phyloP scores from a whole-genome alignment of 2,329 filamentous ascomycete genomes.

The Fusarium protoensiforme region DNA sequence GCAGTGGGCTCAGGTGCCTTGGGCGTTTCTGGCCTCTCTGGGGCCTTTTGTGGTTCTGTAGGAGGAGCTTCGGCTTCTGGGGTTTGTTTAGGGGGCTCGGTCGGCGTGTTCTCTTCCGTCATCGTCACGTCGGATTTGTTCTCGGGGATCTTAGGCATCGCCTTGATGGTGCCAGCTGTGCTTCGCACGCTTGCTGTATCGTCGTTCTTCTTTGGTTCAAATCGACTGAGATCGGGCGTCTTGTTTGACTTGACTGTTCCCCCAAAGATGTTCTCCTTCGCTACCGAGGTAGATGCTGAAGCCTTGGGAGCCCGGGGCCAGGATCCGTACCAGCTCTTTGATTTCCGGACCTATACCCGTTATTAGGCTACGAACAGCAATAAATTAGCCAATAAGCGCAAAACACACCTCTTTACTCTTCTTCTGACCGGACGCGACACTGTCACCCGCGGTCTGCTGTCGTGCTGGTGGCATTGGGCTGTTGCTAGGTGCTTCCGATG shows the following conservation, averaged over 20 bases:
- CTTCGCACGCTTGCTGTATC: slow-evolving; percentile 47
- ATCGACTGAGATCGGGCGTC: slow-evolving; percentile 62
- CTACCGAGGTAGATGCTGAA: slow-evolving; percentile 68
- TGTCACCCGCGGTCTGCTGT: slow-evolving; percentile 27
- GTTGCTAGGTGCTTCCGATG: slow-evolving; percentile 31
- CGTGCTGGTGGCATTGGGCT: slow-evolving; percentile 26
- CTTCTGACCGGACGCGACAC: slow-evolving; percentile 4
- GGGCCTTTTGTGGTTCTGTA: background rate
- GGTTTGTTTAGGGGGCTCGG: slow-evolving; percentile 15
- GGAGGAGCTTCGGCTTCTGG: slow-evolving; percentile 7
- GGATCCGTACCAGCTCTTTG: slow-evolving; percentile 71
- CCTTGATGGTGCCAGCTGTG: slow-evolving; percentile 33
- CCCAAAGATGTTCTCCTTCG: slow-evolving; percentile 70
- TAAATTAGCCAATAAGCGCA: background rate
- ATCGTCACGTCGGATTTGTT: slow-evolving; percentile 30
- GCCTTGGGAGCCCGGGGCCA: slow-evolving; percentile 69
- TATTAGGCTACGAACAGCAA: slow-evolving; percentile 7
- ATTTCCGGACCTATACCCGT: slow-evolving; percentile 58
- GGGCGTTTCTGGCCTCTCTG: slow-evolving; percentile 1
- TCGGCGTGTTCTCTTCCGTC: slow-evolving; percentile 22
- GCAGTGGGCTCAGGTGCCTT: slow-evolving; percentile 2
- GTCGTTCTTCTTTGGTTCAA: slow-evolving; percentile 56
- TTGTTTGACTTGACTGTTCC: slow-evolving; percentile 61
- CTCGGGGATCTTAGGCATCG: slow-evolving; percentile 42
- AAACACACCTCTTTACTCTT: slow-evolving; percentile 29